Percentiles rank a stretch among this genome's conserved stretches.
Conservation (phyloP, 257 asterid genomes). For the Plantago ovata region DNA sequence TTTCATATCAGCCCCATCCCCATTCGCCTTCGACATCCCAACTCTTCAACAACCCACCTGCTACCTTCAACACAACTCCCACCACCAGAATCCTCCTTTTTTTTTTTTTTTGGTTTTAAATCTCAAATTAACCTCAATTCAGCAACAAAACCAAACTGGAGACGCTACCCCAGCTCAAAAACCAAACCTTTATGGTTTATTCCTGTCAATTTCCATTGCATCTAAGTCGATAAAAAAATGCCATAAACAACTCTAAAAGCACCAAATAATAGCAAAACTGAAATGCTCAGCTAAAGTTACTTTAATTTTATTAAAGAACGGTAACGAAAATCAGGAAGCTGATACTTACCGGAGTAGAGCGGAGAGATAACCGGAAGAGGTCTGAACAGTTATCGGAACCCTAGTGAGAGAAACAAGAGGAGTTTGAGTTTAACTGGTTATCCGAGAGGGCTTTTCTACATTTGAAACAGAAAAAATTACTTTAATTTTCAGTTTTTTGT, state of each 20-base stretch:
- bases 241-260: slow-evolving; percentile 3
- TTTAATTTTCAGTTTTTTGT: too few relatives aligned
- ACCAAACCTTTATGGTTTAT: slow-evolving; percentile 19
- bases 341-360: slow-evolving; percentile 22
- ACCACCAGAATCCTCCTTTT: slow-evolving; percentile 29
- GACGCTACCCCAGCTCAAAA: slow-evolving; percentile 23
- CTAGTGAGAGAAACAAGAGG: slow-evolving; percentile 32
- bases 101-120: slow-evolving; percentile 10
- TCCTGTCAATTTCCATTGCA: slow-evolving; percentile 27
- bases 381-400: slow-evolving; percentile 30
- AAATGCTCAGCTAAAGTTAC: too few relatives aligned
- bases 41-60: too few relatives aligned
- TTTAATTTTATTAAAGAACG: too few relatives aligned
- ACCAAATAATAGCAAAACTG: neutral
- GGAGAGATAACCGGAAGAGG: neutral
- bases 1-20: slow-evolving; percentile 23
- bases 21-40: slow-evolving; percentile 33
- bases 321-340: too few relatives aligned
- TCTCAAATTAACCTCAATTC: slow-evolving; percentile 28
- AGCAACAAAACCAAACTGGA: slow-evolving; percentile 21
- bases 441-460: slow-evolving; percentile 28
- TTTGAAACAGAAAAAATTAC: slow-evolving; percentile 36
- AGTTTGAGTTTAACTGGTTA: slow-evolving; percentile 15
- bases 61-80: slow-evolving; percentile 20
- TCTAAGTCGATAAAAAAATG: neutral